phyloP scores from a whole-genome alignment of 2,329 filamentous ascomycete genomes.

The Microsporum canis region DNA sequence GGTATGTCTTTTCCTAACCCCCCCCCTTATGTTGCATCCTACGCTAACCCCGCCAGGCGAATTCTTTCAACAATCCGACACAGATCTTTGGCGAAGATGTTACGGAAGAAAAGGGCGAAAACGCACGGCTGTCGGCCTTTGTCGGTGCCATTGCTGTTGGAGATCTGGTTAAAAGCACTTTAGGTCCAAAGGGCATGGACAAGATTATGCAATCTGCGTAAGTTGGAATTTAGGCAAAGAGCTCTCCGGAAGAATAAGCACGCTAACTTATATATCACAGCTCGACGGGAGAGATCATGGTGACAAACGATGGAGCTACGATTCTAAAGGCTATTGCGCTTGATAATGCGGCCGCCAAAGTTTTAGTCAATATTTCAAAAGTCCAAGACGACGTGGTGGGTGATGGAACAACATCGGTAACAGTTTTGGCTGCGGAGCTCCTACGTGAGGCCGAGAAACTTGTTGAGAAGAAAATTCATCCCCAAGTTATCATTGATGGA shows the following conservation, averaged over 20 bases:
- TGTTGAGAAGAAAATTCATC: slow-evolving; percentile 96
- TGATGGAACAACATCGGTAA: slow-evolving; percentile 95
- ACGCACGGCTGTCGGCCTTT: slow-evolving; percentile 96
- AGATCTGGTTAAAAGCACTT: slow-evolving; percentile 91
- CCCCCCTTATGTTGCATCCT: background rate
- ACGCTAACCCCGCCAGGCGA: slow-evolving; percentile 20
- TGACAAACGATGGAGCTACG: slow-evolving; percentile 96
- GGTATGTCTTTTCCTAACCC: slow-evolving; percentile 5
- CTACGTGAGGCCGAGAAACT: slow-evolving; percentile 94
- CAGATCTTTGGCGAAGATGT: slow-evolving; percentile 98
- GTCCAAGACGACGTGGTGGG: slow-evolving; percentile 98
- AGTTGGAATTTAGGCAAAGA: slow-evolving; percentile 3
- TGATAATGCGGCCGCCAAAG: slow-evolving; percentile 96
- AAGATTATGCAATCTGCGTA: slow-evolving; percentile 95
- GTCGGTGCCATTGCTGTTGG: slow-evolving; percentile 97
- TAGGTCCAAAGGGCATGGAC: slow-evolving; percentile 98
- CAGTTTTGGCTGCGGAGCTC: slow-evolving; percentile 87
- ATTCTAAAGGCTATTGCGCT: slow-evolving; percentile 97
- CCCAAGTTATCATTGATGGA: slow-evolving; percentile 97
- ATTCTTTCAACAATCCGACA: slow-evolving; percentile 57
- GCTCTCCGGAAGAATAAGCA: background rate
- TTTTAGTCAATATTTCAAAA: slow-evolving; percentile 97
- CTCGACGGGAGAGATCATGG: slow-evolving; percentile 93
- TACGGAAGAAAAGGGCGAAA: slow-evolving; percentile 96
- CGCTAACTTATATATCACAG: slow-evolving; percentile 33